These are phyloP conservation scores for Mycena chlorophos DNA, from an alignment of 768 basidiomycete genomes.

Conservation along the genomic window DNA sequence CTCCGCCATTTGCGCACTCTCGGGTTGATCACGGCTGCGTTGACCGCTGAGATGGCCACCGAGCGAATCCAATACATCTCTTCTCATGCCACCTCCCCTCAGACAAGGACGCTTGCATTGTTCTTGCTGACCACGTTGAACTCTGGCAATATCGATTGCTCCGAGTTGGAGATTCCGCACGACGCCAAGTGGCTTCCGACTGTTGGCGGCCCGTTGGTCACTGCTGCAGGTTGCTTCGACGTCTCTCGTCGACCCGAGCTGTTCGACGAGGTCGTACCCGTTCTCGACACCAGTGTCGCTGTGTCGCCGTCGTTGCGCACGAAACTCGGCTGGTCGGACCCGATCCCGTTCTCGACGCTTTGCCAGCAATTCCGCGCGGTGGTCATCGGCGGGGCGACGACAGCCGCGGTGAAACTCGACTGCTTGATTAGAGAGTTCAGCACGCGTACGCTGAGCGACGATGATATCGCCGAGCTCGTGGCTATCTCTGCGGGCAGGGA, in stretches of 20 bases:
- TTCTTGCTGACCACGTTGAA: slow-evolving; percentile 27
- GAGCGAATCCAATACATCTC: slow-evolving; percentile 40
- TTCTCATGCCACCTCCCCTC: slow-evolving; percentile 6
- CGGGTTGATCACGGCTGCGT: slow-evolving; percentile 28
- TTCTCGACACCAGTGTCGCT: slow-evolving; percentile 27
- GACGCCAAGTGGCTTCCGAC: slow-evolving; percentile 42
- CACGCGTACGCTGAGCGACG: slow-evolving; percentile 11
- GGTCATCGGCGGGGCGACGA: slow-evolving; percentile 10
- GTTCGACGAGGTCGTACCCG: slow-evolving; percentile 41
- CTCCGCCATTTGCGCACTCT: slow-evolving; percentile 24
- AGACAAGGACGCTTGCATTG: slow-evolving; percentile 17
- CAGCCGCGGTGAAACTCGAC: slow-evolving; percentile 15
- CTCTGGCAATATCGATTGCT: slow-evolving; percentile 19
- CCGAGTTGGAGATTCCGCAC: slow-evolving; percentile 14
- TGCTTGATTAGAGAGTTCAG: slow-evolving; percentile 20
- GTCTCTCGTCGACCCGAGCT: slow-evolving; percentile 28
- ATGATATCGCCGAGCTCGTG: slow-evolving; percentile 5
- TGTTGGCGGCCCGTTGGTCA: slow-evolving; percentile 31
- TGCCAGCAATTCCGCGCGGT: slow-evolving; percentile 33
- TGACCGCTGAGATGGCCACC: slow-evolving; percentile 33
- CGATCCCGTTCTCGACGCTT: slow-evolving; percentile 32
- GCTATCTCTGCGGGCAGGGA: slow-evolving; percentile 6
- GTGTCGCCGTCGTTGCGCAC: slow-evolving; percentile 31
- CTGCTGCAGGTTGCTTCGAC: slow-evolving; percentile 32
- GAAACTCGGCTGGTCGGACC: slow-evolving; percentile 42